phyloP scores from a whole-genome alignment of 768 basidiomycete genomes.

The Xerocomus potaroensis region DNA sequence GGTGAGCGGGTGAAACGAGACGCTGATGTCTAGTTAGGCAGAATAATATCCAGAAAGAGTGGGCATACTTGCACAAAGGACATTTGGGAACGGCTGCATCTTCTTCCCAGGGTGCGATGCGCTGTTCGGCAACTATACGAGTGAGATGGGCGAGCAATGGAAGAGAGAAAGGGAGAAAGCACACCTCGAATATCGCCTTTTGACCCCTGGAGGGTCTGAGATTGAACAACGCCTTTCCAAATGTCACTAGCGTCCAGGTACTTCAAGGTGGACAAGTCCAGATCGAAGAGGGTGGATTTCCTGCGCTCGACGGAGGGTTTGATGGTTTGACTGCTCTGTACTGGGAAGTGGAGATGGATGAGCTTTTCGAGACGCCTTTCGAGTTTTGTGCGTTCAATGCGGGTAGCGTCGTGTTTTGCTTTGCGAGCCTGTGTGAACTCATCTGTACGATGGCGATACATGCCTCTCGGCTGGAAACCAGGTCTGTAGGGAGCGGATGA shows the following conservation, averaged over 20 bases:
- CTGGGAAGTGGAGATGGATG: constrained; percentile 64
- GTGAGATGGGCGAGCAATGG: constrained; percentile 1
- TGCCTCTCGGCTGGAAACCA: constrained; percentile 91
- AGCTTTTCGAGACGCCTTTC: constrained; percentile 88
- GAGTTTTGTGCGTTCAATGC: constrained; percentile 79
- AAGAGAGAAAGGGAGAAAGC: constrained; percentile 7
- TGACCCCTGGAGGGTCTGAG: constrained; percentile 39
- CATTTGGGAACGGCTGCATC: constrained; percentile 75
- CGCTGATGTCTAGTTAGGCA: constrained; percentile 32
- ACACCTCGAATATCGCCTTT: constrained; percentile 68
- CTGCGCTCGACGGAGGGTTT: constrained; percentile 22
- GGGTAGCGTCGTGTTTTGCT: constrained; percentile 39
- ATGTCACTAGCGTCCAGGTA: constrained; percentile 64
- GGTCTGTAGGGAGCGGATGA: constrained; percentile 70
- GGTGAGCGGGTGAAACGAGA: constrained; percentile 82
- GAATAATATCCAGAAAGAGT: background rate
- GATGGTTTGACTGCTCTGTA: constrained; percentile 15
- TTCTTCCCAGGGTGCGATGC: constrained; percentile 93
- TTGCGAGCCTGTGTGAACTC: constrained; percentile 56
- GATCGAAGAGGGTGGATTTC: constrained; percentile 71
- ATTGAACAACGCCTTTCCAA: constrained; percentile 59
- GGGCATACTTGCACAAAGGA: constrained; percentile 74
- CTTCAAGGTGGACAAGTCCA: constrained; percentile 54
- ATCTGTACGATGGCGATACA: constrained; percentile 75
- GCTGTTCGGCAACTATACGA: constrained; percentile 70